Percentiles rank a stretch among this genome's conserved stretches.
Evolutionary conservation across 2,329 filamentous ascomycete genomes (phyloP).

Genomic region (Nemania abortiva): DNA sequence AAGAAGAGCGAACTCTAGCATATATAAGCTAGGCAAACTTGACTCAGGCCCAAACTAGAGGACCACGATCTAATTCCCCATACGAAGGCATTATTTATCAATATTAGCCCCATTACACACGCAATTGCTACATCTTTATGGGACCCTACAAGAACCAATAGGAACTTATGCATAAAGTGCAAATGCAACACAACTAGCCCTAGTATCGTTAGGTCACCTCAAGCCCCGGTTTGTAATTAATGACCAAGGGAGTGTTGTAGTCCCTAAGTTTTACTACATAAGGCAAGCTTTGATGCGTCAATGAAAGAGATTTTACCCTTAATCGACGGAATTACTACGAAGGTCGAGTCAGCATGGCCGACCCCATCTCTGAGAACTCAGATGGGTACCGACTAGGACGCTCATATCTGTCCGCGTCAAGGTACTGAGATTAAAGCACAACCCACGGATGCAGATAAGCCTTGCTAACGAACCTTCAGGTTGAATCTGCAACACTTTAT

Average conservation of each 20-base stretch:
- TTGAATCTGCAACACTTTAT: conserved; percentile 36
- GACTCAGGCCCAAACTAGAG: neutral
- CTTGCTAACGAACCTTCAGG: conserved; percentile 17
- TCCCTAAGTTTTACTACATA: neutral
- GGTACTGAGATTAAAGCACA: conserved; percentile 9
- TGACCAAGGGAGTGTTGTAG: neutral
- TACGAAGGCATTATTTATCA: neutral
- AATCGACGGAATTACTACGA: neutral
- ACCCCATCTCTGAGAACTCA: neutral
- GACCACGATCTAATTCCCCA: neutral
- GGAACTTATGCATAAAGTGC: too few species aligned
- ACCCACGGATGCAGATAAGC: neutral
- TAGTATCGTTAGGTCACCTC: neutral
- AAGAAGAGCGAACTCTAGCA: neutral
- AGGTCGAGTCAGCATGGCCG: conserved; percentile 6
- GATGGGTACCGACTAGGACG: conserved; percentile 32
- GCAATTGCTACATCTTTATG: neutral
- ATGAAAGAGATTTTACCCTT: neutral
- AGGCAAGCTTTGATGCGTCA: too few species aligned
- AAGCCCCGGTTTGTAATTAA: neutral
- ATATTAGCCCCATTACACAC: neutral
- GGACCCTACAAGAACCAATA: neutral
- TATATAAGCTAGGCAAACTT: neutral
- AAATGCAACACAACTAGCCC: too few species aligned
- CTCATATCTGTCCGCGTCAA: conserved; percentile 25